Base-by-base conservation (phyloP, 768 basidiomycete species). In the Termitomyces heimii region DNA sequence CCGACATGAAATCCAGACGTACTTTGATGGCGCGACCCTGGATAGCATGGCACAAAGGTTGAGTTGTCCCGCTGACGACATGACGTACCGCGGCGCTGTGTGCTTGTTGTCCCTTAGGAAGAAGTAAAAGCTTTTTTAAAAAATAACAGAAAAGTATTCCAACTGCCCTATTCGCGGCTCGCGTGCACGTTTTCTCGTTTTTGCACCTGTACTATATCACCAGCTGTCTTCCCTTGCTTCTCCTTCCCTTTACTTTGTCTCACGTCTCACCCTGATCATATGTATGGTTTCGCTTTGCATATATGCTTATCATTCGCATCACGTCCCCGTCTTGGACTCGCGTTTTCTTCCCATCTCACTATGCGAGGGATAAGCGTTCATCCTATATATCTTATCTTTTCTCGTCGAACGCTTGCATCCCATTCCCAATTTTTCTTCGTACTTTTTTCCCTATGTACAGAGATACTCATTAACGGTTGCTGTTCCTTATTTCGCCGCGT, bases 1-100 rank as follows among this genome's bases (percentile, higher is more conserved):
- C 2, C 34, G 29, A 2, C 53, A 20, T n/a, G 58, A 59, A 24
- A 42, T 55, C 5, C 40, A 20, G 0, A 50, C 58, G 0, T 59
- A 59, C 42, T 55, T 50, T 28, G 48, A 45, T 34, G 54, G 58
- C 5, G 34, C 58, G 22, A 59, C 53, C 34, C 35, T 48, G 45
- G 54, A 55, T 28, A 52, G 26, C 6, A 52, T 52, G 51, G 51
- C 51, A 3, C 37, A 51, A 34, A 37, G 26, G 18, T 7, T 26
- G 5, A 26, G 24, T 1, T 51, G 51, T n/a, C 39, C 51, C 13
- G 51, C 51, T 20, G 51, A 52, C 29, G 51, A 52, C 26, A 28
- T 35, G 50, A 37, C 20, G 22, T 37, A 35, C 35, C 50, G 12
- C 50, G 50, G 50, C 35, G 35, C 24, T n/a, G 50, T 51, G 1